These are phyloP conservation scores for Bryum argenteum DNA, from an alignment of 225 moss, liverwort and hornwort species.

Conservation along the genomic window DNA sequence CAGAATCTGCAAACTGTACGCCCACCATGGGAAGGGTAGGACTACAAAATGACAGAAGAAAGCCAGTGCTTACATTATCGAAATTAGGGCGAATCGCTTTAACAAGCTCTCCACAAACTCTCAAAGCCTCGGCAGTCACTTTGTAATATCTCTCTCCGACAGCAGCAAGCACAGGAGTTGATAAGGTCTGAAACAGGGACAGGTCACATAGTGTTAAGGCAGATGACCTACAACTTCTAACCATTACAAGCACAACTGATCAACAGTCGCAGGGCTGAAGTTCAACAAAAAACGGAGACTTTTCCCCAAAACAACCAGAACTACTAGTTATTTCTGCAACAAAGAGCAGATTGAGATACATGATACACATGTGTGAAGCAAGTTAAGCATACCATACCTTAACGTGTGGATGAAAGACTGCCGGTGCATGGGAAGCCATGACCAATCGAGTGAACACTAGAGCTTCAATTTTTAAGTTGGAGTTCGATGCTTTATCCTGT, in stretches of 20 bases:
- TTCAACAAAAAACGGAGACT: constrained; percentile 5
- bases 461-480: constrained; percentile 98
- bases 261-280: constrained; percentile 21
- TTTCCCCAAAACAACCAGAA: constrained; percentile 8
- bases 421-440: constrained; percentile 90
- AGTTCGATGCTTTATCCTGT: constrained; percentile 97
- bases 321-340: constrained; percentile 9
- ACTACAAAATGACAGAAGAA: constrained; percentile 11
- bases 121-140: constrained; percentile 96
- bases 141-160: constrained; percentile 99
- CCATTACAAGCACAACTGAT: constrained; percentile 21
- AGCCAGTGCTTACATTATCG: constrained; percentile 60
- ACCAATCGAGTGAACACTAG: constrained; percentile 92
- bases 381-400: constrained; percentile 58
- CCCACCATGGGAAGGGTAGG: constrained; percentile 11
- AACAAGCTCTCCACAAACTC: constrained; percentile 99
- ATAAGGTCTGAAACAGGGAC: constrained; percentile 68
- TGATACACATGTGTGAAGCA: neutral
- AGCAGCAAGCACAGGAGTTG: constrained; percentile 88
- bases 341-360: constrained; percentile 2
- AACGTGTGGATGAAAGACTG: constrained; percentile 95
- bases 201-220: constrained; percentile 24
- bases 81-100: constrained; percentile 91
- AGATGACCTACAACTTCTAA: constrained; percentile 19
- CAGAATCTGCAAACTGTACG: constrained; percentile 17